Base-by-base conservation (phyloP, 805 yeast genomes). In the Candida anglica region DNA sequence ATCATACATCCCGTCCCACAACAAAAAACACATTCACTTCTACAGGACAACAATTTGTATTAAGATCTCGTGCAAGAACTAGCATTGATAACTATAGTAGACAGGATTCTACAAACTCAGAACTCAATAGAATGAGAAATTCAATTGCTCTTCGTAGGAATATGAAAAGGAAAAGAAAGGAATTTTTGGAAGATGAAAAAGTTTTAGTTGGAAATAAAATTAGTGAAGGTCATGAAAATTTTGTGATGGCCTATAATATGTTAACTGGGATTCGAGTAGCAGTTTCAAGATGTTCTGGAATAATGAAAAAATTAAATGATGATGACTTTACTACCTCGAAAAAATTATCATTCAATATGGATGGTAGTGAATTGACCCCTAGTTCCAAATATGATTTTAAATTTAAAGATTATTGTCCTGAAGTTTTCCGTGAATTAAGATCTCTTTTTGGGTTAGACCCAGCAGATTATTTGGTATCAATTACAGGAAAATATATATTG, bases 201-300 rank as follows among this genome's bases (percentile, higher is more conserved):
- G 89, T 81, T 3, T 56, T 81, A 28, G 80, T 85, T 9, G 95
- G 95, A 3, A 83, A 85, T 42, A 81, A 81, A 46, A 89, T 87
- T 25, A 75, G 82, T 42, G 98, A 93, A 58, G 97, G 96, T 27
- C 98, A 93, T 53, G 87, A 79, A 32, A 93, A 89, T 56, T 93
- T 82, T 50, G 86, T 88, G 18, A 79, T 91, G 69, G 98, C 97
- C 1, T 94, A 93, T 58, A 88, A 91, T 57, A 91, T 93, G 97
- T 72, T 94, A 38, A 89, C 98, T 0, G 98, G 99, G 2, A 93
- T 93, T 30, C 73, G 98, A 37, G 95, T 88, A 6, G 89, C 97
- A 0, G 98, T 93, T 0, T 86, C 96, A 3, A 69, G 96, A 38
- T 83, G 95, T 48, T 86, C 96, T 0, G 94, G 95, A 23, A 71